These are phyloP conservation scores for Meyerozyma elateridarum DNA, from an alignment of 1,139 yeast species.

Conservation along the genomic window DNA sequence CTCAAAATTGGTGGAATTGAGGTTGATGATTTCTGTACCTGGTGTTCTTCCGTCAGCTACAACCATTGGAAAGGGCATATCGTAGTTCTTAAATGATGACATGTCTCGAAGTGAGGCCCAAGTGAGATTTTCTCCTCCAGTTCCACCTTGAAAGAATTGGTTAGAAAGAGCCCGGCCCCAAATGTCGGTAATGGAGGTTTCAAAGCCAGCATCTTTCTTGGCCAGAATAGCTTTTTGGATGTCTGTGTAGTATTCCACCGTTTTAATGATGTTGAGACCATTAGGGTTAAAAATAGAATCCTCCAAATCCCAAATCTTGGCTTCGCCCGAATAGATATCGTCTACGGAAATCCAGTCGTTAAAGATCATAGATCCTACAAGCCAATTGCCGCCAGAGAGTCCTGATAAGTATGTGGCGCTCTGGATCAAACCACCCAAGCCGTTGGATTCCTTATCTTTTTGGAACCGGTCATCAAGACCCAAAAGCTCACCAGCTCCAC, in stretches of 20 bases:
- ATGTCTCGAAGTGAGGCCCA: slow-evolving; percentile 58
- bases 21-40: slow-evolving; percentile 47
- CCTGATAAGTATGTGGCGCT: slow-evolving; percentile 73
- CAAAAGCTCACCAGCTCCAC: slow-evolving; percentile 83
- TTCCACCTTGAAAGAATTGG: slow-evolving; percentile 60
- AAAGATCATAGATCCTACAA: slow-evolving; percentile 72
- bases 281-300: slow-evolving; percentile 63
- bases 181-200: slow-evolving; percentile 75
- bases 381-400: slow-evolving; percentile 85
- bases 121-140: slow-evolving; percentile 58
- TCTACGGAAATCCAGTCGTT: slow-evolving; percentile 79
- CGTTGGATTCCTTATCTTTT: slow-evolving; percentile 41
- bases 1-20: slow-evolving; percentile 74
- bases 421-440: slow-evolving; percentile 77
- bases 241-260: slow-evolving; percentile 51
- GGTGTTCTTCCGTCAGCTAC: slow-evolving; percentile 80
- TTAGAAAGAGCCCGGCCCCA: slow-evolving; percentile 88
- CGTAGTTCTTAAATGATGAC: slow-evolving; percentile 49
- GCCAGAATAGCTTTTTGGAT: slow-evolving; percentile 51
- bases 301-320: slow-evolving; percentile 65
- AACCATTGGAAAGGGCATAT: slow-evolving; percentile 81
- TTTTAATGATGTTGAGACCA: slow-evolving; percentile 59
- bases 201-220: slow-evolving; percentile 74
- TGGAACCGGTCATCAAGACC: slow-evolving; percentile 70
- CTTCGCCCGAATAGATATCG: slow-evolving; percentile 43